Evolutionary conservation across 345 rosid species (phyloP).

Genomic region (Melaleuca alternifolia): DNA sequence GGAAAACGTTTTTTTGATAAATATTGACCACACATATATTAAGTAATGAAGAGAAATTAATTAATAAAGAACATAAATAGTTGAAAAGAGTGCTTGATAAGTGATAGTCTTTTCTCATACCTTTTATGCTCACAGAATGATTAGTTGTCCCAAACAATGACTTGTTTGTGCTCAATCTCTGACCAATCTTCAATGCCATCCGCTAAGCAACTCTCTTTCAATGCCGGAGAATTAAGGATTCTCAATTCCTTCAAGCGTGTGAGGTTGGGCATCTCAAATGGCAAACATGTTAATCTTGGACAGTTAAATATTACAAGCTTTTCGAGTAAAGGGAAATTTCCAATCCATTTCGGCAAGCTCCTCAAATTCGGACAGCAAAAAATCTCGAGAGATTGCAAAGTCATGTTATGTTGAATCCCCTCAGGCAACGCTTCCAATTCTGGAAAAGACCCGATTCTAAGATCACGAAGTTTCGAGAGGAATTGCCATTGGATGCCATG

Average conservation of each 20-base stretch:
- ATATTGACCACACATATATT: neutral
- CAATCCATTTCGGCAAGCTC: neutral
- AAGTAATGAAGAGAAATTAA: neutral
- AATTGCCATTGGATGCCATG: neutral
- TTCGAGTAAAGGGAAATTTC: neutral
- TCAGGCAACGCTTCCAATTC: neutral
- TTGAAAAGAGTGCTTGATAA: neutral
- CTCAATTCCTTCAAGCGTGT: neutral
- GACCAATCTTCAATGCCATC: too few relatives aligned
- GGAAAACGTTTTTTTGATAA: neutral
- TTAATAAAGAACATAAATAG: neutral
- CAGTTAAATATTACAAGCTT: fast-evolving
- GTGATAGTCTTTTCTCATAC: neutral
- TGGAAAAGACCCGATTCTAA: neutral
- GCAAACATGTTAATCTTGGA: fast-evolving
- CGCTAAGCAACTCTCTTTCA: neutral
- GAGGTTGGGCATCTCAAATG: neutral
- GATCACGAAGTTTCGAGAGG: neutral
- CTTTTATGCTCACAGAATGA: neutral
- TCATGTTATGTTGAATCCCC: fast-evolving
- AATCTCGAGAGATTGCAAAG: neutral
- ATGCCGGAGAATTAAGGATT: fast-evolving
- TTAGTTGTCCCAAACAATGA: neutral
- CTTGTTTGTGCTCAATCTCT: neutral
- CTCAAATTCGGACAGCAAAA: fast-evolving